These are phyloP conservation scores for Marasmius oreades DNA, from an alignment of 1,284 basidiomycete species.

Conservation along the genomic window DNA sequence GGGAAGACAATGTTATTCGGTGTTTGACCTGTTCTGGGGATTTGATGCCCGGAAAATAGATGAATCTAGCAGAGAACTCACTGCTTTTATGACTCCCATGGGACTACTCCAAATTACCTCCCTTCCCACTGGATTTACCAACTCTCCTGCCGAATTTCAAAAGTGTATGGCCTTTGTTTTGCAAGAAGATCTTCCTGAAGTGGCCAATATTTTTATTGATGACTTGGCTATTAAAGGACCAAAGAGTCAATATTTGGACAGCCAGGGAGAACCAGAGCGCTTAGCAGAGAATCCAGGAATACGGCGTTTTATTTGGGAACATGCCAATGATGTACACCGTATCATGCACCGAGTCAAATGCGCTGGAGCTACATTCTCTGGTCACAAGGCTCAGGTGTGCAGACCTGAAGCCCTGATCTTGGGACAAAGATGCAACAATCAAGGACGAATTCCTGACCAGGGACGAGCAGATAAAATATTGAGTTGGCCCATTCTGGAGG, in stretches of 20 bases:
- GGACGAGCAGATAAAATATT: too few relatives aligned
- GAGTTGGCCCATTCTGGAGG: too few relatives aligned
- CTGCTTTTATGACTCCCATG: too few relatives aligned
- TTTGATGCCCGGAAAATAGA: too few relatives aligned
- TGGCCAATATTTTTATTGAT: slow-evolving; percentile 27
- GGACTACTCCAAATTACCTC: too few relatives aligned
- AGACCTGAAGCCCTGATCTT: too few relatives aligned
- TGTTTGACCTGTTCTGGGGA: too few relatives aligned
- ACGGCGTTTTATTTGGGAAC: slow-evolving; percentile 32
- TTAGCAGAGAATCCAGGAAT: slow-evolving; percentile 30
- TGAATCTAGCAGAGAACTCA: too few relatives aligned
- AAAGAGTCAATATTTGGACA: slow-evolving; percentile 20
- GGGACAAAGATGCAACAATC: too few relatives aligned
- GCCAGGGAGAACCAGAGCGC: slow-evolving; percentile 24
- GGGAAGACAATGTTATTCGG: slow-evolving; percentile 26
- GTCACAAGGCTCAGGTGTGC: slow-evolving; percentile 20
- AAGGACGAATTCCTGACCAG: too few relatives aligned
- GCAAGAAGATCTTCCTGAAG: slow-evolving; percentile 27
- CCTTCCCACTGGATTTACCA: too few relatives aligned
- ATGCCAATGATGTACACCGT: slow-evolving; percentile 25
- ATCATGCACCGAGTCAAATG: slow-evolving; percentile 22
- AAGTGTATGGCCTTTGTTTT: slow-evolving; percentile 32
- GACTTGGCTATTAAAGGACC: too few relatives aligned
- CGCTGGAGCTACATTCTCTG: slow-evolving; percentile 21
- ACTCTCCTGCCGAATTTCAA: slow-evolving; percentile 33